phyloP scores from a whole-genome alignment of 2,329 filamentous ascomycete species.

The Fusarium luffae region DNA sequence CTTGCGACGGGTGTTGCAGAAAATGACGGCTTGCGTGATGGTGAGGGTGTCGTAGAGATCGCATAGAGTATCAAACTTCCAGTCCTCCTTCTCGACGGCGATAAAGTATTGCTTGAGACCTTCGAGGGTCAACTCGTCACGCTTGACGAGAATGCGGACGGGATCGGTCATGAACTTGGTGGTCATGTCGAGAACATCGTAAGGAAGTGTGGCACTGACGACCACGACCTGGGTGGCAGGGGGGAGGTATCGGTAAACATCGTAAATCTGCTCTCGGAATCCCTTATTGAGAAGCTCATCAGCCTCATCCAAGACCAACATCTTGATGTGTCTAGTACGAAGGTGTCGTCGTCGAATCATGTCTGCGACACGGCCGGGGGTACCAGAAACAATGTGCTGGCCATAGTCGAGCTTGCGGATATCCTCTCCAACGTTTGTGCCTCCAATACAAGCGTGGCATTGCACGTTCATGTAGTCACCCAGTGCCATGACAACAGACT shows the following conservation, averaged over 20 bases:
- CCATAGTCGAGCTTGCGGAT: constrained; percentile 98
- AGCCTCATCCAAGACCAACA: constrained; percentile 71
- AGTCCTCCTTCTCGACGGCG: constrained; percentile 98
- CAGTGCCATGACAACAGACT: constrained; percentile 99
- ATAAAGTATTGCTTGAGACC: constrained; percentile 99
- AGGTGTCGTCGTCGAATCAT: constrained; percentile 70
- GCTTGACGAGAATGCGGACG: constrained; percentile 95
- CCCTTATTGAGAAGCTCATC: constrained; percentile 84
- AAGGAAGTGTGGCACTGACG: constrained; percentile 94
- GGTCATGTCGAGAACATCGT: constrained; percentile 98
- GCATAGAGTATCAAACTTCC: constrained; percentile 99
- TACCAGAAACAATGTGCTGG: constrained; percentile 97
- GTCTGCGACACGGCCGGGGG: constrained; percentile 87
- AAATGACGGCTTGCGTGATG: constrained; percentile 98
- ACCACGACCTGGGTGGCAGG: constrained; percentile 98
- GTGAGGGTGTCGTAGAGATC: constrained; percentile 99
- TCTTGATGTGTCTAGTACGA: constrained; percentile 71
- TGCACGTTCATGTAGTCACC: constrained; percentile 99
- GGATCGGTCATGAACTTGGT: constrained; percentile 99
- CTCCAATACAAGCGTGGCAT: constrained; percentile 98
- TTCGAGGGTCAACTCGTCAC: constrained; percentile 97
- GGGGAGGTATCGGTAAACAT: constrained; percentile 96
- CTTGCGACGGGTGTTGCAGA: constrained; percentile 99
- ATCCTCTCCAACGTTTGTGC: constrained; percentile 97
- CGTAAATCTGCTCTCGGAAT: constrained; percentile 98